Evolutionary conservation across 2,329 filamentous ascomycete species (phyloP).

Genomic region (Furcasterigmium sp.): DNA sequence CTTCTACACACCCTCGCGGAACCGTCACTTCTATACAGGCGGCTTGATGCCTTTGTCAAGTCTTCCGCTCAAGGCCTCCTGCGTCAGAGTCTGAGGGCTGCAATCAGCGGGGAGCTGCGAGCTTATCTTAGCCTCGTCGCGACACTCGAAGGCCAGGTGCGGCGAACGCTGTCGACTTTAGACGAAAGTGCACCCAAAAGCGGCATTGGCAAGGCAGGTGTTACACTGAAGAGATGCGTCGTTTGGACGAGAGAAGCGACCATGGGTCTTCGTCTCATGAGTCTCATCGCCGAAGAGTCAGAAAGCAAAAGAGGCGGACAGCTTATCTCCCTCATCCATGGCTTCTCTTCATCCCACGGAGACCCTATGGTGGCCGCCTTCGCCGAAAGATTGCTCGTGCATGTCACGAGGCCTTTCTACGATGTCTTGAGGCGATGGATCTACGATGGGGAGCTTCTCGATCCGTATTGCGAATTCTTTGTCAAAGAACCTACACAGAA

Average conservation of each 20-base stretch:
- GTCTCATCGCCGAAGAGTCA: slow-evolving; percentile 87
- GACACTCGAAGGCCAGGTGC: slow-evolving; percentile 87
- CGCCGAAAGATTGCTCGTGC: slow-evolving; percentile 79
- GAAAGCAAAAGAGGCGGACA: slow-evolving; percentile 80
- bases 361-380: slow-evolving; percentile 93
- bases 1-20: slow-evolving; percentile 87
- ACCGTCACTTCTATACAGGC: slow-evolving; percentile 85
- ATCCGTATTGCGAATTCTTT: slow-evolving; percentile 94
- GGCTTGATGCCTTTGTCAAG: slow-evolving; percentile 75
- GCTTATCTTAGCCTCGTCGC: slow-evolving; percentile 89
- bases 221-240: slow-evolving; percentile 91
- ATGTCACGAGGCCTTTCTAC: slow-evolving; percentile 92
- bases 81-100: slow-evolving; percentile 84
- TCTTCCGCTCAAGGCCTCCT: slow-evolving; percentile 78
- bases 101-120: slow-evolving; percentile 76
- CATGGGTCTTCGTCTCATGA: slow-evolving; percentile 90
- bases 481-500: slow-evolving; percentile 58
- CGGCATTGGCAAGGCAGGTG: slow-evolving; percentile 77
- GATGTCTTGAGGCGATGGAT: slow-evolving; percentile 96
- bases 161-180: slow-evolving; percentile 71
- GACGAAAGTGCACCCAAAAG: slow-evolving; percentile 61
- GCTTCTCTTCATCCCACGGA: slow-evolving; percentile 87
- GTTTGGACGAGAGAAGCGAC: slow-evolving; percentile 97
- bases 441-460: slow-evolving; percentile 95
- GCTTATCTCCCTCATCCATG: slow-evolving; percentile 88